A percentile compares a stretch with the other conserved stretches of the same genome.
Conservation (phyloP, 352 stramenopile species). For the Phytopythium oedochilum region DNA sequence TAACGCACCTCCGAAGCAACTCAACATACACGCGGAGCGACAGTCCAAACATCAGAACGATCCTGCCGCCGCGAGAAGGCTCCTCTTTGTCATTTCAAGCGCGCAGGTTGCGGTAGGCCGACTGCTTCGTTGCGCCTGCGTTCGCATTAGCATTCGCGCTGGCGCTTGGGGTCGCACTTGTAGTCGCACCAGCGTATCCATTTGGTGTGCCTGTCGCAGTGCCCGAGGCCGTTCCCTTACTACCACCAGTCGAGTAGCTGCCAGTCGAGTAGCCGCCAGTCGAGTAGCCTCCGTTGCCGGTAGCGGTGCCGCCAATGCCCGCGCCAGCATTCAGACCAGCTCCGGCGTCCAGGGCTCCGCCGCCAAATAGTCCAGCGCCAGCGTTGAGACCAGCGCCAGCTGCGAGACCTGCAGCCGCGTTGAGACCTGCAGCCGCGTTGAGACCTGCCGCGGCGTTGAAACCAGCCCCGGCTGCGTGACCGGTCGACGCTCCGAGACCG, state of each 20-base stretch:
- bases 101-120: constrained; percentile 1
- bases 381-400: no score
- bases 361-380: no score
- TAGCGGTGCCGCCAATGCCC: neutral
- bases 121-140: neutral
- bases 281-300: neutral
- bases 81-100: neutral
- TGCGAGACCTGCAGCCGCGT: no score
- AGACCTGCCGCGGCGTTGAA: neutral
- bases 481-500: no score
- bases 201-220: neutral
- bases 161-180: neutral
- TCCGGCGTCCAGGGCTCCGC: no score
- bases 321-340: neutral
- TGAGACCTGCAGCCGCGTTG: neutral
- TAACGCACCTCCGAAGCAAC: no score
- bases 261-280: neutral
- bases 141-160: neutral
- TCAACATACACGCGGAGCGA: no score
- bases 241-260: no score
- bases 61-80: neutral
- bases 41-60: no score
- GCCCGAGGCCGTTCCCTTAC: neutral
- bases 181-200: neutral
- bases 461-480: no score